Percentiles rank a stretch among this genome's conserved stretches.
Conservation (phyloP, 495 filamentous ascomycete species). For the Xylaria scruposa region DNA sequence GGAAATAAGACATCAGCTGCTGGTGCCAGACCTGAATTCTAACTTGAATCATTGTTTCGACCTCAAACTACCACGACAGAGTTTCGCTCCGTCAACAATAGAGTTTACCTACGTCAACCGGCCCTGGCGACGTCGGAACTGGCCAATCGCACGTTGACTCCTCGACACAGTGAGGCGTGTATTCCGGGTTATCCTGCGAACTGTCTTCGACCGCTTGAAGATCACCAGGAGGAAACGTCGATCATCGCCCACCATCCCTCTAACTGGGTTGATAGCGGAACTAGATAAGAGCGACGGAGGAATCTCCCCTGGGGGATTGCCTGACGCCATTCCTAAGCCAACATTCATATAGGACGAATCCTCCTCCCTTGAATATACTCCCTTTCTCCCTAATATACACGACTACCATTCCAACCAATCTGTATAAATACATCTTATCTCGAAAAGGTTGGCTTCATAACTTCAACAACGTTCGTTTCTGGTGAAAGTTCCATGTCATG, state of each 20-base stretch:
- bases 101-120: constrained; percentile 35
- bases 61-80: constrained; percentile 20
- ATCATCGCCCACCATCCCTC: constrained; percentile 34
- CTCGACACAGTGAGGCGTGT: constrained; percentile 30
- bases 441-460: neutral
- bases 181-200: constrained; percentile 32
- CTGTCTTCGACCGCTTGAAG: constrained; percentile 26
- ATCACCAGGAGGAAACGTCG: constrained; percentile 37
- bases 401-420: neutral
- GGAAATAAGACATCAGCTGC: neutral
- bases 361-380: constrained; percentile 13
- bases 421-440: constrained; percentile 5
- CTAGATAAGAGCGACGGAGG: constrained; percentile 24
- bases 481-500: neutral
- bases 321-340: constrained; percentile 6
- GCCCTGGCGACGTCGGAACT: constrained; percentile 29
- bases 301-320: constrained; percentile 16
- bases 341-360: neutral
- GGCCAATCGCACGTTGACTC: constrained; percentile 37
- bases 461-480: neutral
- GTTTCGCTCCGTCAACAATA: constrained; percentile 31
- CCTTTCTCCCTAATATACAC: constrained; percentile 1
- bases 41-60: constrained; percentile 10
- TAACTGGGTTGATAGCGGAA: constrained; percentile 19
- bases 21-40: neutral